These are phyloP conservation scores for Iberis pinnata DNA, from an alignment of 345 rosid genomes.

Conservation along the genomic window DNA sequence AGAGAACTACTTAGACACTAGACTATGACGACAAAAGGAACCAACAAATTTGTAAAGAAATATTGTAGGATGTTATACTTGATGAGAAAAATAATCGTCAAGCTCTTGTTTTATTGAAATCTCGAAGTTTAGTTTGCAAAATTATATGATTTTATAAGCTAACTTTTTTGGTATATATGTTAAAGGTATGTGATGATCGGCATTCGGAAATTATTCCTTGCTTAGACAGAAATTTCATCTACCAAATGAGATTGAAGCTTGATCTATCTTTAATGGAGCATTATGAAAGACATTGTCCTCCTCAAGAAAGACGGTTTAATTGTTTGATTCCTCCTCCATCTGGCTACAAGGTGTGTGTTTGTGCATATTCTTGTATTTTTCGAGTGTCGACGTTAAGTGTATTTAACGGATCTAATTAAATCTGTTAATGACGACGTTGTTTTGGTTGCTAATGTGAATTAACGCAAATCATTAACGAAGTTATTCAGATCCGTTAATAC, in stretches of 20 bases:
- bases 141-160: neutral
- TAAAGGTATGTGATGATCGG: constrained; percentile 94
- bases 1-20: too few relatives aligned
- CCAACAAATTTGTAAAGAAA: too few relatives aligned
- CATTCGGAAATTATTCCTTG: constrained; percentile 96
- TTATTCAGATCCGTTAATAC: too few relatives aligned
- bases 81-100: too few relatives aligned
- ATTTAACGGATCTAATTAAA: too few relatives aligned
- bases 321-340: constrained; percentile 98
- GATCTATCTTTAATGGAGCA: constrained; percentile 95
- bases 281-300: constrained; percentile 96
- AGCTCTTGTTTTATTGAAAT: constrained; percentile 17
- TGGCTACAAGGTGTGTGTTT: constrained; percentile 68
- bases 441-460: too few relatives aligned
- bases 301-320: constrained; percentile 81
- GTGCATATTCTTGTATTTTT: too few relatives aligned
- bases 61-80: too few relatives aligned
- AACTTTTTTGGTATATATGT: constrained; percentile 15
- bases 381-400: too few relatives aligned
- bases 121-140: neutral
- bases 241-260: constrained; percentile 92
- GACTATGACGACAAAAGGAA: too few relatives aligned
- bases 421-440: too few relatives aligned
- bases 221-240: constrained; percentile 78
- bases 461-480: too few relatives aligned